Conservation (phyloP, 441 rosid species). For the Theobroma grandiflorum region DNA sequence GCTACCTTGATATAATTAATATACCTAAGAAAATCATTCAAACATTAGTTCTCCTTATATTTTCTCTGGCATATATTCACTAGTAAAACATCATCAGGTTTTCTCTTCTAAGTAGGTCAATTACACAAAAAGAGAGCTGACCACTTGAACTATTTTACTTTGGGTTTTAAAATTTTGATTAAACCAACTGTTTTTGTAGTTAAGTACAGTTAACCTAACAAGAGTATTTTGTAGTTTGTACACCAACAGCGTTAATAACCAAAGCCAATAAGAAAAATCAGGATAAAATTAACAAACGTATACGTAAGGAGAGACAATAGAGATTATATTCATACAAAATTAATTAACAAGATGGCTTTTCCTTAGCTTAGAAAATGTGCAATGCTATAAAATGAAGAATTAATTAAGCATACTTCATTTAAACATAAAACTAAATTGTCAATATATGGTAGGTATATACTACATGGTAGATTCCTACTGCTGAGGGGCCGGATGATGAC, state of each 20-base stretch:
- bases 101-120: not conserved
- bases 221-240: slow-evolving; percentile 16
- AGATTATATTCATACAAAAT: not conserved
- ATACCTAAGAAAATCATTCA: not conserved
- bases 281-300: not conserved
- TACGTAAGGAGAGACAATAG: not conserved
- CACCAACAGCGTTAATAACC: not conserved
- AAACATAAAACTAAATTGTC: not conserved
- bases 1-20: not conserved
- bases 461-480: not conserved
- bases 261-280: slow-evolving; percentile 7
- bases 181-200: slow-evolving; percentile 27
- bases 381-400: not conserved
- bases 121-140: not conserved
- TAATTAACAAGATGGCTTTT: not conserved
- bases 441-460: not conserved
- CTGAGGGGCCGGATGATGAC: not conserved
- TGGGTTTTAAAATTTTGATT: slow-evolving; percentile 5
- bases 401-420: not conserved
- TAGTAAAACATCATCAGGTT: not conserved
- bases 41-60: not conserved
- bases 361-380: not conserved
- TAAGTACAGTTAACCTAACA: slow-evolving; percentile 58
- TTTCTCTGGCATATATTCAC: not conserved
- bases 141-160: not conserved